A percentile compares a stretch with the other conserved stretches of the same genome.
Conservation (phyloP, 2,329 filamentous ascomycete genomes). For the Neophaeococcomyces aloes region DNA sequence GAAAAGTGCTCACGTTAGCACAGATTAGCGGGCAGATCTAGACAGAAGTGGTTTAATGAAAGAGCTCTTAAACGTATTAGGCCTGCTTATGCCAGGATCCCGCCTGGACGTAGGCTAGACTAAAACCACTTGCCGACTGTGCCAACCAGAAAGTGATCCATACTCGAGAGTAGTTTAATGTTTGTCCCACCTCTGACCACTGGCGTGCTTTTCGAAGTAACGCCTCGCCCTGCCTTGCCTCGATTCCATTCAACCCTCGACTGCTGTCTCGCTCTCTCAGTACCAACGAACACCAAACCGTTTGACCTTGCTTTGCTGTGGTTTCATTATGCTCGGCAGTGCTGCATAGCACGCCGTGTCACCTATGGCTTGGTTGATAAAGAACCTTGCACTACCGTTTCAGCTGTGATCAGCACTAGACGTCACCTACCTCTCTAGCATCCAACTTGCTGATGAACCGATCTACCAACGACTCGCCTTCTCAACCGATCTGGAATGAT, state of each 20-base stretch:
- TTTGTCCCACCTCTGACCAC: no score
- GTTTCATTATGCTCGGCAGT: not conserved
- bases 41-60: no score
- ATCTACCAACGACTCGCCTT: not conserved
- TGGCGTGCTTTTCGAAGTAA: not conserved
- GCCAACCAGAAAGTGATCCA: no score
- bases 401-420: conserved; percentile 7
- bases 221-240: conserved; percentile 3
- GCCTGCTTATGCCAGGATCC: no score
- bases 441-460: not conserved
- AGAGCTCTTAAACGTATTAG: no score
- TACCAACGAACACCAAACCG: not conserved
- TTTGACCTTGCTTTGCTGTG: not conserved
- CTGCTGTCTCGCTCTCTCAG: not conserved
- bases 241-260: conserved; percentile 1
- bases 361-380: conserved; percentile 4
- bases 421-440: not conserved
- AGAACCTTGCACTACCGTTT: not conserved
- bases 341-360: conserved; percentile 2
- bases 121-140: no score
- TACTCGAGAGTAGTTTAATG: no score
- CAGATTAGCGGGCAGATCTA: no score
- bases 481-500: conserved; percentile 2
- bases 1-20: no score
- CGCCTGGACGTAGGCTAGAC: no score